Conservation (phyloP, 2,329 filamentous ascomycete genomes). For the Paecilomyces niveus region DNA sequence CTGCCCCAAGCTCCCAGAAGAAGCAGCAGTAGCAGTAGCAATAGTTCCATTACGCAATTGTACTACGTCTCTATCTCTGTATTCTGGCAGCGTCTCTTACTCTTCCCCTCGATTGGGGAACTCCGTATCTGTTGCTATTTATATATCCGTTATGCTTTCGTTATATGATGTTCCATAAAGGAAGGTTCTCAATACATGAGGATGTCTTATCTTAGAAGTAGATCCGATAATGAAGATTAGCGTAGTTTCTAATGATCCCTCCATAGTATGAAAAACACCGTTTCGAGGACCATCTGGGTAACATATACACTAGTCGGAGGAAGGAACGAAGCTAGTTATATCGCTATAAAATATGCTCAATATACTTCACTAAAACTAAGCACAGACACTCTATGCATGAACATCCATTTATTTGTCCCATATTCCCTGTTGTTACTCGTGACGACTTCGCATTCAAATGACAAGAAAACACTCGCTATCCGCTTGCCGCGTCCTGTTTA, state of each 20-base stretch:
- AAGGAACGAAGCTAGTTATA: too few species aligned
- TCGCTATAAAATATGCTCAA: too few species aligned
- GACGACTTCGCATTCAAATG: background rate
- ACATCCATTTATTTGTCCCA: background rate
- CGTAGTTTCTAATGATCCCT: too few species aligned
- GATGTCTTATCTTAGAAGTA: too few species aligned
- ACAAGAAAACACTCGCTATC: background rate
- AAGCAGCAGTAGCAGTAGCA: constrained; percentile 51
- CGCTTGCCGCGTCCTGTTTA: background rate
- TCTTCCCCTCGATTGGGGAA: background rate
- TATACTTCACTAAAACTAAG: background rate
- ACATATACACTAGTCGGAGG: too few species aligned
- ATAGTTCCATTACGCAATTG: background rate
- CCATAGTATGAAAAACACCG: too few species aligned
- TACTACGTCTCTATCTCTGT: background rate
- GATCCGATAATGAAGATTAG: too few species aligned
- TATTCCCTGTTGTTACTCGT: background rate
- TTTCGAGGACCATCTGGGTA: too few species aligned
- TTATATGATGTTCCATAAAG: background rate
- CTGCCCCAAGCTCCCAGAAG: constrained; percentile 81
- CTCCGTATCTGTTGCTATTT: constrained; percentile 2
- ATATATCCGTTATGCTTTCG: constrained; percentile 5
- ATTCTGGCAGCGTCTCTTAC: background rate
- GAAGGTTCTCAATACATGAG: background rate
- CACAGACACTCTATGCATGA: background rate